Evolutionary conservation across 495 filamentous ascomycete genomes (phyloP).

Genomic region (Aspergillus panamensis): DNA sequence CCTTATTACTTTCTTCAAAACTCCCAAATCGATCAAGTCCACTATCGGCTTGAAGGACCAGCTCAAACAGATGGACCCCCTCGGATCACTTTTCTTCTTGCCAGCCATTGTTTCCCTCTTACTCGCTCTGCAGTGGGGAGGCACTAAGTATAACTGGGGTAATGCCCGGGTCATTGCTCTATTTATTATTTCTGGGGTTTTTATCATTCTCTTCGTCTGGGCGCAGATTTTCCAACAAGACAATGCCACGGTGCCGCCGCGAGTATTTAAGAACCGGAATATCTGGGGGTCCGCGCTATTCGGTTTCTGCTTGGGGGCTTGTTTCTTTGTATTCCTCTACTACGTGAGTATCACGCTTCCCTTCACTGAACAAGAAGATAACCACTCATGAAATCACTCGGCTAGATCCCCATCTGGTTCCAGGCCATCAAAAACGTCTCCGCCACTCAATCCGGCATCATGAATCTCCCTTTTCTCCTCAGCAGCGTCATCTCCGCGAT

Average conservation of each 20-base stretch:
- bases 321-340: slow-evolving; percentile 66
- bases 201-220: slow-evolving; percentile 58
- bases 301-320: slow-evolving; percentile 53
- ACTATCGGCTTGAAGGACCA: slow-evolving; percentile 43
- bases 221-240: slow-evolving; percentile 67
- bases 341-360: slow-evolving; percentile 28
- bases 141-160: slow-evolving; percentile 63
- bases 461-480: slow-evolving; percentile 71
- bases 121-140: slow-evolving; percentile 85
- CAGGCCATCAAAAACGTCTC: slow-evolving; percentile 72
- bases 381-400: background rate
- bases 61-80: slow-evolving; percentile 58
- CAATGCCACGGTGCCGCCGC: slow-evolving; percentile 71
- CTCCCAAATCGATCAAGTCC: slow-evolving; percentile 44
- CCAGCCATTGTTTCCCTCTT: slow-evolving; percentile 69
- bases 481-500: slow-evolving; percentile 58
- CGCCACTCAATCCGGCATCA: slow-evolving; percentile 70
- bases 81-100: slow-evolving; percentile 65
- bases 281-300: slow-evolving; percentile 56
- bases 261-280: slow-evolving; percentile 68
- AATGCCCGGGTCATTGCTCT: slow-evolving; percentile 64
- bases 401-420: slow-evolving; percentile 82
- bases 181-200: slow-evolving; percentile 64
- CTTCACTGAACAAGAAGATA: background rate
- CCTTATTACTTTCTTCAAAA: slow-evolving; percentile 58